A percentile compares a stretch with the other conserved stretches of the same genome.
Conservation (phyloP, 2,329 filamentous ascomycete genomes). For the Colletotrichum shisoi region DNA sequence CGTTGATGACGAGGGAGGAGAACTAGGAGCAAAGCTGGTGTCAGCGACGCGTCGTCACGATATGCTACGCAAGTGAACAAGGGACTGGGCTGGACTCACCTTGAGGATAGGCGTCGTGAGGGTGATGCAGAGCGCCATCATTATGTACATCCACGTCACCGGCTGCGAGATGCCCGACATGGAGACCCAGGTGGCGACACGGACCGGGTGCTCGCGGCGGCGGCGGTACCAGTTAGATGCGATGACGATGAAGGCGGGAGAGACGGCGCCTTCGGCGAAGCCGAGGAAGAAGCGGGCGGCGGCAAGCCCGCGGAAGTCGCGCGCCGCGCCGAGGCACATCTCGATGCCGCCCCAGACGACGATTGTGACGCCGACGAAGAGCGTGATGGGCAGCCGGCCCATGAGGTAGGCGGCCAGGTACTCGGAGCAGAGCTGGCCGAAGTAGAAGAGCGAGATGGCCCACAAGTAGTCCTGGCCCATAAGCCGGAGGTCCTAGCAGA, state of each 20-base stretch:
- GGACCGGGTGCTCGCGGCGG: slow-evolving; percentile 45
- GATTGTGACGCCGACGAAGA: slow-evolving; percentile 37
- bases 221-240: slow-evolving; percentile 47
- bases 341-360: slow-evolving; percentile 43
- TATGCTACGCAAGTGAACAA: too few species aligned
- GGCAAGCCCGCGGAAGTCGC: slow-evolving; percentile 43
- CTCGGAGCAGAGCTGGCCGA: slow-evolving; percentile 38
- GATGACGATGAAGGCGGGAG: slow-evolving; percentile 47
- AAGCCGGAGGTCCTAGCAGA: slow-evolving; percentile 29
- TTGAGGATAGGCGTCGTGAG: slow-evolving; percentile 42
- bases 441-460: slow-evolving; percentile 37
- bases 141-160: slow-evolving; percentile 35
- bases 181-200: slow-evolving; percentile 45
- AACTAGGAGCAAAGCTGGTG: slow-evolving; percentile 15
- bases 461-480: slow-evolving; percentile 35
- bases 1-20: slow-evolving; percentile 37
- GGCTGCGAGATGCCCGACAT: slow-evolving; percentile 44
- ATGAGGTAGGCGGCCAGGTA: slow-evolving; percentile 36
- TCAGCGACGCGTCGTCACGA: neutral
- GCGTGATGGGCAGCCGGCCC: slow-evolving; percentile 30
- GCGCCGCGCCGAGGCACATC: slow-evolving; percentile 41
- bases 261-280: slow-evolving; percentile 46
- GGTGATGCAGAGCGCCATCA: slow-evolving; percentile 42
- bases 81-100: slow-evolving; percentile 4
- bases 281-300: slow-evolving; percentile 46